phyloP scores from a whole-genome alignment of 169 alveolate species.

The Eimeria praecox region DNA sequence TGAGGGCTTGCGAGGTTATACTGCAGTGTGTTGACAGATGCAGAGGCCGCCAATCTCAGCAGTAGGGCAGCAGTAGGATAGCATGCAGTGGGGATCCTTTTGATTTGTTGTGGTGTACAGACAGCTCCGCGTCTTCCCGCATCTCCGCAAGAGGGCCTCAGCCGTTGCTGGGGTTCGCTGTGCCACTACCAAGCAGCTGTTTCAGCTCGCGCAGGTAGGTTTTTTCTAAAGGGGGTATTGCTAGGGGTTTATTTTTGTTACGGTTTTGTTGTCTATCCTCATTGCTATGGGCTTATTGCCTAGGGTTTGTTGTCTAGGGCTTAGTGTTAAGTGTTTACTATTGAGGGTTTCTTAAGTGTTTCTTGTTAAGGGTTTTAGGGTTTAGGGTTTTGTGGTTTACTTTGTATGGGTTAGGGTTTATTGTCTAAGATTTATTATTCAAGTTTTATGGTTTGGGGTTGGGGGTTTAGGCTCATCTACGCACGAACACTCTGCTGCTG shows the following conservation, averaged over 20 bases:
- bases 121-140: conserved; percentile 71
- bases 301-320: too few relatives aligned
- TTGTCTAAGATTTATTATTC: background rate
- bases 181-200: conserved; percentile 67
- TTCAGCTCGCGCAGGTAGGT: conserved; percentile 67
- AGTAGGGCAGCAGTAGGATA: background rate
- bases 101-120: conserved; percentile 30
- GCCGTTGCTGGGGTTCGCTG: conserved; percentile 70
- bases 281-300: too few relatives aligned
- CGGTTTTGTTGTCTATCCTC: too few relatives aligned
- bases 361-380: conserved; percentile 40
- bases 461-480: background rate
- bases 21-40: too few relatives aligned
- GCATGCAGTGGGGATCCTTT: background rate
- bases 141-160: conserved; percentile 65
- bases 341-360: too few relatives aligned
- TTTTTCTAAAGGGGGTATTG: background rate
- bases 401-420: background rate
- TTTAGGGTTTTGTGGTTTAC: background rate
- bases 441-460: background rate
- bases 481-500: background rate
- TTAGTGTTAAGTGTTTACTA: too few relatives aligned
- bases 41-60: too few relatives aligned
- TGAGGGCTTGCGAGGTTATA: too few relatives aligned
- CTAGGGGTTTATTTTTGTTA: too few relatives aligned